A percentile compares a stretch with the other conserved stretches of the same genome.
These are phyloP conservation scores for Crassisporium funariophilum DNA, from an alignment of 768 basidiomycete species.

Conservation along the genomic window DNA sequence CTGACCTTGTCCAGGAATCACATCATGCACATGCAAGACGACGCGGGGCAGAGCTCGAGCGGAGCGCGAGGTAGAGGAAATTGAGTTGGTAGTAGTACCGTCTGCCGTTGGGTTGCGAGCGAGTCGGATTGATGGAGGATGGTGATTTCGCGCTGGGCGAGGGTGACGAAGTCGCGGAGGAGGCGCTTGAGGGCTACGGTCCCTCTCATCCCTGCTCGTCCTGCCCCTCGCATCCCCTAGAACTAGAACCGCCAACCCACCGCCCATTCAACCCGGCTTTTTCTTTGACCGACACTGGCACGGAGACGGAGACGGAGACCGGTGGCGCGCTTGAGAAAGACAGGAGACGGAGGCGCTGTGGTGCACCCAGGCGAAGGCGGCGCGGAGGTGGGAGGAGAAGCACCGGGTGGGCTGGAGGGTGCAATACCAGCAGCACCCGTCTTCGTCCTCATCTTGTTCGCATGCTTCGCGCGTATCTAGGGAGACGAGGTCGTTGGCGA, in stretches of 20 bases:
- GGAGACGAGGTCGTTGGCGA: slow-evolving; percentile 84
- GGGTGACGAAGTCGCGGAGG: slow-evolving; percentile 91
- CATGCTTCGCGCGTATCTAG: slow-evolving; percentile 54
- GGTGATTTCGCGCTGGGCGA: slow-evolving; percentile 91
- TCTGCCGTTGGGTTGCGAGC: slow-evolving; percentile 96
- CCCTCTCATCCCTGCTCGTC: too few relatives aligned
- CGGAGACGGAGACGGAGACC: neutral
- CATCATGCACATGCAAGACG: too few relatives aligned
- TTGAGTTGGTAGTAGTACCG: slow-evolving; percentile 98
- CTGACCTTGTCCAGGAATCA: too few relatives aligned
- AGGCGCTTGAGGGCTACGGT: slow-evolving; percentile 97
- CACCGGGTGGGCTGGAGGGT: slow-evolving; percentile 12
- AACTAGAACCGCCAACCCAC: too few relatives aligned
- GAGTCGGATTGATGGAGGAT: slow-evolving; percentile 96
- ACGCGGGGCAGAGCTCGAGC: too few relatives aligned
- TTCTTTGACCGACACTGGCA: too few relatives aligned
- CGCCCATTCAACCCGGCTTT: slow-evolving; percentile 1
- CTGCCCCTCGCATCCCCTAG: too few relatives aligned
- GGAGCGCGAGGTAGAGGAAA: too few relatives aligned
- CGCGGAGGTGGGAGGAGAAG: slow-evolving; percentile 15
- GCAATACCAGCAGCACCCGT: slow-evolving; percentile 14
- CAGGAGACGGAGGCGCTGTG: slow-evolving; percentile 7
- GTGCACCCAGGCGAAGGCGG: slow-evolving; percentile 15
- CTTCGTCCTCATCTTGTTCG: slow-evolving; percentile 59
- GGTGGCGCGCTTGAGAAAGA: neutral